A percentile compares a stretch with the other conserved stretches of the same genome.
Evolutionary conservation across 2,329 filamentous ascomycete genomes (phyloP).

Genomic region (Botrytis porri): DNA sequence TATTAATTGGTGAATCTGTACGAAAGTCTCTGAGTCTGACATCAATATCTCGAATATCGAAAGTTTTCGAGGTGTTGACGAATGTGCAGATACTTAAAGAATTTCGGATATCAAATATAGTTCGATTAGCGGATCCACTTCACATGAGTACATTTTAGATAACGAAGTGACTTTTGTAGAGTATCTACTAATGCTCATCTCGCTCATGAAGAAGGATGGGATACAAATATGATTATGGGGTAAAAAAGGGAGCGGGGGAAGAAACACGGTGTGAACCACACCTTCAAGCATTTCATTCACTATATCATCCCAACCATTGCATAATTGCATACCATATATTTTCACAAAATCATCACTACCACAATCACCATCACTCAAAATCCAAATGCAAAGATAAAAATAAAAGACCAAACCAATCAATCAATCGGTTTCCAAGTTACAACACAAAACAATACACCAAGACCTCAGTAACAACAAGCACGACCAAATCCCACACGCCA

Average conservation of each 20-base stretch:
- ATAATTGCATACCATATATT: not conserved
- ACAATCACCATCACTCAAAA: not conserved
- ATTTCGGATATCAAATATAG: not conserved
- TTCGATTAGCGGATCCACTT: not conserved
- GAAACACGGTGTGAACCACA: not conserved
- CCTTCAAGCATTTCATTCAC: not conserved
- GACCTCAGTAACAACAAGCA: not conserved
- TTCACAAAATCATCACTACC: not conserved
- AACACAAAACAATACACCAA: not conserved
- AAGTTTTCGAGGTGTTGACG: too few species aligned
- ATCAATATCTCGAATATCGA: too few species aligned
- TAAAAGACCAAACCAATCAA: not conserved
- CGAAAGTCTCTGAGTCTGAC: too few species aligned
- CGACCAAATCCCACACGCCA: not conserved
- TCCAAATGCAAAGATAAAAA: not conserved
- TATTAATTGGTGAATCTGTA: too few species aligned
- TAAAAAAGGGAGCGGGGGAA: not conserved
- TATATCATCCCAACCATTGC: fast-evolving
- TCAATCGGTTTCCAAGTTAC: not conserved
- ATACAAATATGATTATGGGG: not conserved
- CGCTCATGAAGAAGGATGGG: fast-evolving
- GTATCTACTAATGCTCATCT: not conserved
- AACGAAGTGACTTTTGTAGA: not conserved
- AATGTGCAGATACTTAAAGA: not conserved
- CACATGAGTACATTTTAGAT: not conserved